Base-by-base conservation (phyloP, 140 eudicot species). In the Ambrosia hybrid region DNA sequence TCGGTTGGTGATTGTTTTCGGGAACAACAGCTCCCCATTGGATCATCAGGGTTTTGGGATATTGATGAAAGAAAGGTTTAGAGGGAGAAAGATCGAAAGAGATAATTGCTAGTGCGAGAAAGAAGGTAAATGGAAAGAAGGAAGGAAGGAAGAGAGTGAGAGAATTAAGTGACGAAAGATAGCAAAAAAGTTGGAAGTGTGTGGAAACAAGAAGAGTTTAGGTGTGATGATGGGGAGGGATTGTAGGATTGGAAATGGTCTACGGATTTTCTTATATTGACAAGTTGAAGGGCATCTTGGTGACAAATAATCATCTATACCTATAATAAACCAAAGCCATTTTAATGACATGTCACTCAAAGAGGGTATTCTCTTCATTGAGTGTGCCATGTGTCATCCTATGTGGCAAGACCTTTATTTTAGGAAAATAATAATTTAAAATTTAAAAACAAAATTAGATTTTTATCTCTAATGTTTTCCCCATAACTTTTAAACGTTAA, bases 11-110 rank as follows among this genome's bases (percentile, higher is more conserved):
- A 67, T 69, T 80, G 84, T 38, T 72, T 70, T 38, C 73, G 77
- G 85, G 96, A 89, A 72, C 93, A 91, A 82, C 96, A 91, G 81
- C 77, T 83, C 72, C 97, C 97, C 97, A 91, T 87, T 73, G 72
- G 57, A 43, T 58, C 56, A 53, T 52, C 56, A 68, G 71, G 71
- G 79, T 67, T 37, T 67, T 72, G 65, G 48, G 66, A 59, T 63
- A 33, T 55, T 46, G 67, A 77, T 57, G 59, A 69, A 39, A 51
- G 73, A 62, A 66, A 71, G 71, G 75, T 60, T 52, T 61, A 65
- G 57, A 21, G 34, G 34, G 52, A 37, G 79, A 68, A 33, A 62
- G 26, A 21, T 21, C 26, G 26, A 21, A 21, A 21, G 11, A 33
- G 51, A 43, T 2, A 30, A 30, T n/a, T n/a, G n/a, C 2, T 30